Percentiles rank a stretch among this genome's conserved stretches.
These are phyloP conservation scores for Paxillus involutus DNA, from an alignment of 768 basidiomycete genomes.

Conservation along the genomic window DNA sequence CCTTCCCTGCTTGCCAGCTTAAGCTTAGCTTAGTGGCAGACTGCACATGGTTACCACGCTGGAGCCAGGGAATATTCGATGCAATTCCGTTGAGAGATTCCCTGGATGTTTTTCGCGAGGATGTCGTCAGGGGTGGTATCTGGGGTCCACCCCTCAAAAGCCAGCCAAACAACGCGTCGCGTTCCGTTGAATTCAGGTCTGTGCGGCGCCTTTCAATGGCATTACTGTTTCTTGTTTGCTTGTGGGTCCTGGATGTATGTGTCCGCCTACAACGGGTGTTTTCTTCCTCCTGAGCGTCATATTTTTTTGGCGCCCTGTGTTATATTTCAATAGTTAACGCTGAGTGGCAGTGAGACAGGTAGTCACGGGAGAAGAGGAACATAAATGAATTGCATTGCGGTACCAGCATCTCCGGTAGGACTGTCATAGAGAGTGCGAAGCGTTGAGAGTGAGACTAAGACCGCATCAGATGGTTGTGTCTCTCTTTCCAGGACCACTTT, in stretches of 20 bases:
- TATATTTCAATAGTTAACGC: background rate
- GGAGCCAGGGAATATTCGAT: background rate
- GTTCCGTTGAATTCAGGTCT: conserved; percentile 25
- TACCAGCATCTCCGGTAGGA: conserved; percentile 12
- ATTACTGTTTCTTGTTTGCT: conserved; percentile 1
- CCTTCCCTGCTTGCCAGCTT: conserved; percentile 4
- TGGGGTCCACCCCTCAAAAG: conserved; percentile 19
- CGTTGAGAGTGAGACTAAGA: conserved; percentile 6
- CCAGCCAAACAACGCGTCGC: conserved; percentile 53
- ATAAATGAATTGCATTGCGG: conserved; percentile 14
- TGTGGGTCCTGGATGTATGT: background rate
- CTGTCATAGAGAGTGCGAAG: conserved; percentile 3
- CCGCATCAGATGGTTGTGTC: conserved; percentile 41
- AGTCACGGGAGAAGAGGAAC: conserved; percentile 5
- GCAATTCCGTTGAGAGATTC: conserved; percentile 4
- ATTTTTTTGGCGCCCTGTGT: conserved; percentile 7
- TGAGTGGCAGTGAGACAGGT: conserved; percentile 2
- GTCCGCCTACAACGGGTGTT: background rate
- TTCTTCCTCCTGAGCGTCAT: background rate
- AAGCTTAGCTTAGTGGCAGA: conserved; percentile 3
- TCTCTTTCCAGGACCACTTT: conserved; percentile 30
- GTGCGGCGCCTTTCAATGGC: background rate
- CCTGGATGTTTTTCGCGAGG: background rate
- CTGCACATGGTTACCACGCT: background rate
- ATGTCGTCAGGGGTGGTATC: conserved; percentile 1